Percentiles rank a stretch among this genome's conserved stretches.
These are phyloP conservation scores for Puccinia coronata DNA, from an alignment of 1,284 basidiomycete genomes.

Conservation along the genomic window DNA sequence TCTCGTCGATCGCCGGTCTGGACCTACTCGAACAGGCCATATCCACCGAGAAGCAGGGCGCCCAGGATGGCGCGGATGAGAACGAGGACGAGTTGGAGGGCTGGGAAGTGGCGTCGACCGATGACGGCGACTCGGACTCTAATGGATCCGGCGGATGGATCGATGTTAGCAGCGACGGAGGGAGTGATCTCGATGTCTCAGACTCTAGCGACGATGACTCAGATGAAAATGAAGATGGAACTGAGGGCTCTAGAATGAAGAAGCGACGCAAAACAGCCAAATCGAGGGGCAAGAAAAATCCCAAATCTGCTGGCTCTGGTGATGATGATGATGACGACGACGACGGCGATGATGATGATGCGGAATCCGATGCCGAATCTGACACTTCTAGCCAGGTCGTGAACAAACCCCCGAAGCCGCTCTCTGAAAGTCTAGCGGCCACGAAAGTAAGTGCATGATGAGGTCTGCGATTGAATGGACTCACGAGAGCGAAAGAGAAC, in stretches of 20 bases:
- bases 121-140: constrained; percentile 59
- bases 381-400: constrained; percentile 40
- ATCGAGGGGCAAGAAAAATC: constrained; percentile 15
- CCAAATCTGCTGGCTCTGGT: constrained; percentile 49
- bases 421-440: constrained; percentile 30
- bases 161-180: constrained; percentile 74
- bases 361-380: constrained; percentile 47
- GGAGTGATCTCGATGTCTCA: constrained; percentile 70
- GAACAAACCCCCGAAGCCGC: constrained; percentile 8
- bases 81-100: constrained; percentile 69
- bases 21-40: constrained; percentile 87
- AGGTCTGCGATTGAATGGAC: neutral
- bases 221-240: constrained; percentile 57
- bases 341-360: constrained; percentile 53
- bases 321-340: constrained; percentile 52
- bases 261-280: constrained; percentile 51
- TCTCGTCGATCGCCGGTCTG: constrained; percentile 78
- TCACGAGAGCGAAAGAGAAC: neutral
- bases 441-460: constrained; percentile 28
- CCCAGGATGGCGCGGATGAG: constrained; percentile 70
- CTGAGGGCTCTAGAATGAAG: constrained; percentile 12
- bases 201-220: constrained; percentile 82
- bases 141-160: constrained; percentile 75
- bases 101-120: constrained; percentile 83
- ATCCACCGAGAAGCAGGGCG: constrained; percentile 63